These are phyloP conservation scores for Rhizopus delemar DNA, from an alignment of 371 early-diverging fungal genomes.

Conservation along the genomic window DNA sequence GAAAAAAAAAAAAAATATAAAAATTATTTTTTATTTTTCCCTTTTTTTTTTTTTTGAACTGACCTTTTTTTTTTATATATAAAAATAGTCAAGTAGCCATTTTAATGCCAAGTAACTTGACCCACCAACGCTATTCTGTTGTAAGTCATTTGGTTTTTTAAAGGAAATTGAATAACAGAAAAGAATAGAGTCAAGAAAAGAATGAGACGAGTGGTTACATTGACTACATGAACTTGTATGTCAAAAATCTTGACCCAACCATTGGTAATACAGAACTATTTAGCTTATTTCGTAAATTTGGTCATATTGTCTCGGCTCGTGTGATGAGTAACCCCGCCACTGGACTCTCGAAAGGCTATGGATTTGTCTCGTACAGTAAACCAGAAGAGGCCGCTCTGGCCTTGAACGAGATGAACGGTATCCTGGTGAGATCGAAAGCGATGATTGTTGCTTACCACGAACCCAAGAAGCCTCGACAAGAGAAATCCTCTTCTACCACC, in stretches of 20 bases:
- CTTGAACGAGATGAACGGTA: slow-evolving; percentile 40
- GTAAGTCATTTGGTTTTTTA: neutral
- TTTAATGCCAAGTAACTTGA: slow-evolving; percentile 7
- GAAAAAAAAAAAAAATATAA: neutral
- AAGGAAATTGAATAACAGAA: too few relatives aligned
- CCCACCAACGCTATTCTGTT: neutral
- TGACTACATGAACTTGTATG: slow-evolving; percentile 44
- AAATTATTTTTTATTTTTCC: slow-evolving; percentile 4
- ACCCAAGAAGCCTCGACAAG: slow-evolving; percentile 43
- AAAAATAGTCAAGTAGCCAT: slow-evolving; percentile 11
- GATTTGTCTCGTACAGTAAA: slow-evolving; percentile 47
- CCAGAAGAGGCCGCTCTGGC: slow-evolving; percentile 44
- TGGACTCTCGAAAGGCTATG: slow-evolving; percentile 49
- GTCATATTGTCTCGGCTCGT: slow-evolving; percentile 50
- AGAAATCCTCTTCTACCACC: slow-evolving; percentile 29
- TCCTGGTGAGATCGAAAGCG: slow-evolving; percentile 28
- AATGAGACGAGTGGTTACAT: slow-evolving; percentile 13
- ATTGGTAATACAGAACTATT: slow-evolving; percentile 43
- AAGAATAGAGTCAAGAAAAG: too few relatives aligned
- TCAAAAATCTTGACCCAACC: slow-evolving; percentile 48
- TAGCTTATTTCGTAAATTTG: slow-evolving; percentile 42
- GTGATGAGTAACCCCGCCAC: slow-evolving; percentile 48
- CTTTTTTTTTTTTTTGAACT: slow-evolving; percentile 3
- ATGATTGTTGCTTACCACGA: slow-evolving; percentile 50
- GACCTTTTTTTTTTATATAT: neutral